Base-by-base conservation (phyloP, 2,329 filamentous ascomycete species). In the Exophiala viscosa region DNA sequence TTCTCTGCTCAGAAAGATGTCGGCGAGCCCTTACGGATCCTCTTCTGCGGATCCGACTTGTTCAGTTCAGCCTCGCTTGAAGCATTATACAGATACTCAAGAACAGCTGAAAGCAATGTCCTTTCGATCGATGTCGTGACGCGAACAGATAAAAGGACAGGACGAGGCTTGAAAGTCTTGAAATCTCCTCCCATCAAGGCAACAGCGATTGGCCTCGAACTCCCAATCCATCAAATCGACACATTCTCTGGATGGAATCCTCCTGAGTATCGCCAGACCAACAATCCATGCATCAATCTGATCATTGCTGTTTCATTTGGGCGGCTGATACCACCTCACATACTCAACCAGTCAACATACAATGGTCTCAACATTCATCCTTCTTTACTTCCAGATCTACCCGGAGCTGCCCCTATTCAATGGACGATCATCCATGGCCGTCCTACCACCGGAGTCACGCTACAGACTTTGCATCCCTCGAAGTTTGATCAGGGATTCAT, bases 301-400 rank as follows among this genome's bases (percentile, higher is more conserved):
- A 80, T 99, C 61, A 77, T 97, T 41, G 91, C 91, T 43, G 93
- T 97, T 3, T 97, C 93, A 0, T 99, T 97, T 70, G 93, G 93
- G 2, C 79, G 96, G 6, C 86, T 96, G 56, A 85, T 99, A 1
- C 93, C 93, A 0, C 78, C 80, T 0, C 79, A 89, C 3, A 82
- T 97, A 13, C 75, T 99, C 17, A 73, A 74, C 17, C 73, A 73
- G 1, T 82, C 87, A 18, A 82, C 80, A 62, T 96, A 95, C 70
- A 91, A 91, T 39, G 93, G 93, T 0, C 73, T 99, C 2, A 99
- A 99, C 69, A 79, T 99, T 2, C 93, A 99, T 65, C 93, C 93
- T 1, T 97, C 92, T 0, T 72, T 96, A 23, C 79, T 99, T 11
- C 92, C 91, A 3, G 86, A 93, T 84, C 47, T 58, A 40, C 52